phyloP scores from a whole-genome alignment of 2,329 filamentous ascomycete genomes.

The Alternaria burnsii region DNA sequence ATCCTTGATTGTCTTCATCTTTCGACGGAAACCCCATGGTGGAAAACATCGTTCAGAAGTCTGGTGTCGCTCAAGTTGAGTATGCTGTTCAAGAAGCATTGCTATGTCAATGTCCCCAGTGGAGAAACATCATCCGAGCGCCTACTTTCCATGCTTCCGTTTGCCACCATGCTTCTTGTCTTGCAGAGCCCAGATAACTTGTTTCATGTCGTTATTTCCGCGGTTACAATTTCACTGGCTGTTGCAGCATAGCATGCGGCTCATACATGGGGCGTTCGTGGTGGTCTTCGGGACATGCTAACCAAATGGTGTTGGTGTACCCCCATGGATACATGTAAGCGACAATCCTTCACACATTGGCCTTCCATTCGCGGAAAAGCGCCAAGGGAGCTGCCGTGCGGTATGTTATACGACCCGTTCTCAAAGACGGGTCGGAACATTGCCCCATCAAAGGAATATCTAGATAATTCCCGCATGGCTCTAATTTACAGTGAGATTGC shows the following conservation, averaged over 20 bases:
- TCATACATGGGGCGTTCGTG: neutral
- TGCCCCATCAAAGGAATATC: neutral
- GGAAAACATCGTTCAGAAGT: neutral
- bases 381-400: neutral
- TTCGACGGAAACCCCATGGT: neutral
- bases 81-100: no score
- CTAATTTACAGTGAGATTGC: neutral
- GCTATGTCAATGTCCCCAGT: neutral
- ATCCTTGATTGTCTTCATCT: neutral
- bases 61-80: neutral
- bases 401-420: neutral
- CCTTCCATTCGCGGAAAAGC: neutral
- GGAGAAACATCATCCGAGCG: neutral
- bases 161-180: neutral
- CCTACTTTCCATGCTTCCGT: neutral
- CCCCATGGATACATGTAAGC: slow-evolving; percentile 2
- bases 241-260: neutral
- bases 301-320: neutral
- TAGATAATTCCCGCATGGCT: neutral
- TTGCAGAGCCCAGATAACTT: neutral
- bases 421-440: neutral
- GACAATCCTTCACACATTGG: neutral
- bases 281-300: slow-evolving; percentile 4
- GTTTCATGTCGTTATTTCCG: neutral
- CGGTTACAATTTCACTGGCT: neutral